These are phyloP conservation scores for Nitzschia sp. DNA, from an alignment of 108 stramenopile species.

Conservation along the genomic window DNA sequence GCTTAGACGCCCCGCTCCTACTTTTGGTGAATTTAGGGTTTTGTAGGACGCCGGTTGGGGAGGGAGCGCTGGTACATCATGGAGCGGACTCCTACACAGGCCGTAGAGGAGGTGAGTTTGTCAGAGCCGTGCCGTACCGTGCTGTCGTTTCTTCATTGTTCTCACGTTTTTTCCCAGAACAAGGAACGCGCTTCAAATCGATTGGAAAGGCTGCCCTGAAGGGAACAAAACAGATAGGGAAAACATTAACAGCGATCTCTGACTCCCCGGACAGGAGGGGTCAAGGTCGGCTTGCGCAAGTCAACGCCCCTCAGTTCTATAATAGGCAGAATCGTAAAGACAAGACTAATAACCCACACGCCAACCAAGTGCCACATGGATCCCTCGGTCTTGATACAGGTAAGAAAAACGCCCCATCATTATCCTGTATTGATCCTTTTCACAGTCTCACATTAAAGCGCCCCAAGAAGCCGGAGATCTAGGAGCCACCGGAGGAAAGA, in stretches of 20 bases:
- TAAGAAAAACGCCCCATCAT: too few relatives aligned
- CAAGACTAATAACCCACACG: conserved; percentile 7
- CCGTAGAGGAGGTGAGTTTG: conserved; percentile 35
- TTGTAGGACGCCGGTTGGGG: conserved; percentile 85
- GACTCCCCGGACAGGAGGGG: conserved; percentile 71
- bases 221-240: conserved; percentile 72
- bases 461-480: conserved; percentile 11
- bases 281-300: conserved; percentile 36
- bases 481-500: conserved; percentile 40
- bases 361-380: not conserved
- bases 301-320: conserved; percentile 33
- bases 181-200: conserved; percentile 42
- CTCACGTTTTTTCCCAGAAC: conserved; percentile 2
- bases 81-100: conserved; percentile 36
- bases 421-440: conserved; percentile 13
- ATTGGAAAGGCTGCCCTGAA: conserved; percentile 63
- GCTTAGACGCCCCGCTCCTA: conserved; percentile 86
- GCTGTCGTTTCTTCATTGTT: not conserved
- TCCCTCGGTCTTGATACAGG: conserved; percentile 45
- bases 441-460: too few relatives aligned
- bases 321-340: conserved; percentile 23
- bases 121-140: not conserved
- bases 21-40: conserved; percentile 90
- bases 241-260: conserved; percentile 60
- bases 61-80: conserved; percentile 87